A percentile compares a stretch with the other conserved stretches of the same genome.
phyloP scores from a whole-genome alignment of 2,329 filamentous ascomycete genomes.

The Hysterium pulicare region DNA sequence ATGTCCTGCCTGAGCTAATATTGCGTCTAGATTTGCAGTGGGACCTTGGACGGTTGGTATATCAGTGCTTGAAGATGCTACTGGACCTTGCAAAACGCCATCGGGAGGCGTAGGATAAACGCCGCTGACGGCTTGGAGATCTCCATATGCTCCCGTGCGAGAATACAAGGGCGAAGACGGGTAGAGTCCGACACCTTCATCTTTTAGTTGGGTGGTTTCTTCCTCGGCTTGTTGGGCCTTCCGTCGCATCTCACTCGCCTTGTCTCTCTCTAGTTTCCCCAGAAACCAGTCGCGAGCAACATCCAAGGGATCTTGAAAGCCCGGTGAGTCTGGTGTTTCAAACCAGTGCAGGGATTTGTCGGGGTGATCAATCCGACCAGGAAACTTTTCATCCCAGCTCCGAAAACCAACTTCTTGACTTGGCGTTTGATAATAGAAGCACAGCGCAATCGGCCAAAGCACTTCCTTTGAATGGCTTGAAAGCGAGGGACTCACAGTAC shows the following conservation, averaged over 20 bases:
- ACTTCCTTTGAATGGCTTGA: conserved; percentile 23
- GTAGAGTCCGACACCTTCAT: conserved; percentile 24
- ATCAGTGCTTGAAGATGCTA: conserved; percentile 21
- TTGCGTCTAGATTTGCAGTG: conserved; percentile 17
- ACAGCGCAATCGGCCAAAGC: conserved; percentile 35
- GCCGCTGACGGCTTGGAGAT: conserved; percentile 34
- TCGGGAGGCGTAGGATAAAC: conserved; percentile 43
- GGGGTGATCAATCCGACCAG: neutral
- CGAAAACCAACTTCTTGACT: conserved; percentile 1
- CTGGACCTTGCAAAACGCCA: conserved; percentile 29
- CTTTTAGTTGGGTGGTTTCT: conserved; percentile 45
- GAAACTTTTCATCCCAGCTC: neutral
- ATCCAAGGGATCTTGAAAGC: conserved; percentile 36
- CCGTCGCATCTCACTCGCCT: conserved; percentile 35
- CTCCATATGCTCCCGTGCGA: conserved; percentile 31
- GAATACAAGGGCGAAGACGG: conserved; percentile 38
- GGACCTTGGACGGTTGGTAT: conserved; percentile 25
- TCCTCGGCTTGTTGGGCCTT: conserved; percentile 46
- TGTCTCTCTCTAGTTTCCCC: conserved; percentile 33
- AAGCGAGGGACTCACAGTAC: conserved; percentile 12
- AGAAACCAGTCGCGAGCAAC: conserved; percentile 36
- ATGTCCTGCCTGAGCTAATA: conserved; percentile 25
- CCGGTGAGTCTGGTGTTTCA: conserved; percentile 20
- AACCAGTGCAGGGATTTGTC: conserved; percentile 24
- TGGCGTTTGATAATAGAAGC: conserved; percentile 21